Percentiles rank a stretch among this genome's conserved stretches.
Conservation (phyloP, 768 basidiomycete species). For the Lyophyllum decastes region DNA sequence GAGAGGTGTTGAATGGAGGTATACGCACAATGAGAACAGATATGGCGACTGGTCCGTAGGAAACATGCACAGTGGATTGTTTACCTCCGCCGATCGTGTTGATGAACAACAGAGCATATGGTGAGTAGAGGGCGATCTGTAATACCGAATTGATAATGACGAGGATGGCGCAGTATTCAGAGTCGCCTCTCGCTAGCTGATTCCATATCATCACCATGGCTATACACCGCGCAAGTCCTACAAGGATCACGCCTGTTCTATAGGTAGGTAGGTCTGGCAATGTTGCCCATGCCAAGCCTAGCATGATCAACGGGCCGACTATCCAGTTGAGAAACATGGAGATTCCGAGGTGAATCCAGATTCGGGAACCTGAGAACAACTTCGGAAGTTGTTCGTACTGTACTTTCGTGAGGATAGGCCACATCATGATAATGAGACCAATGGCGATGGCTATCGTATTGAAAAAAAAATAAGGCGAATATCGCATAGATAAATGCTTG, state of each 20-base stretch:
- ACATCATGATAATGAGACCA: constrained; percentile 87
- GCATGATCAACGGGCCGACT: constrained; percentile 81
- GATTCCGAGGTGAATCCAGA: constrained; percentile 72
- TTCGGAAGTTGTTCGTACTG: constrained; percentile 71
- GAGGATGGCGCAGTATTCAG: constrained; percentile 75
- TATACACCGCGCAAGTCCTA: constrained; percentile 73
- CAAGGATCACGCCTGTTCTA: constrained; percentile 79
- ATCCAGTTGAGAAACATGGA: constrained; percentile 81
- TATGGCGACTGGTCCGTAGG: constrained; percentile 63
- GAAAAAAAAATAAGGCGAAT: background rate
- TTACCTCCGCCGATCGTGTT: constrained; percentile 60
- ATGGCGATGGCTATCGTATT: constrained; percentile 67
- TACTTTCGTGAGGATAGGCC: constrained; percentile 80
- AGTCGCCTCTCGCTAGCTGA: constrained; percentile 67
- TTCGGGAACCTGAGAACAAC: constrained; percentile 48
- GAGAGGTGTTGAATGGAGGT: background rate
- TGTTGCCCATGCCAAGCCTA: constrained; percentile 84
- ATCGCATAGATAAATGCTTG: background rate
- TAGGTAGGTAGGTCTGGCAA: constrained; percentile 77
- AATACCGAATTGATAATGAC: constrained; percentile 81
- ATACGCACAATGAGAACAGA: constrained; percentile 70
- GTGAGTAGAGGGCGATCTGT: constrained; percentile 78
- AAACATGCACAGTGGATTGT: constrained; percentile 41
- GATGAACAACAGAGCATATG: no score
- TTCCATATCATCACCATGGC: constrained; percentile 88